Evolutionary conservation across 1,284 basidiomycete genomes (phyloP).

Genomic region (Ceratobasidium sp.): DNA sequence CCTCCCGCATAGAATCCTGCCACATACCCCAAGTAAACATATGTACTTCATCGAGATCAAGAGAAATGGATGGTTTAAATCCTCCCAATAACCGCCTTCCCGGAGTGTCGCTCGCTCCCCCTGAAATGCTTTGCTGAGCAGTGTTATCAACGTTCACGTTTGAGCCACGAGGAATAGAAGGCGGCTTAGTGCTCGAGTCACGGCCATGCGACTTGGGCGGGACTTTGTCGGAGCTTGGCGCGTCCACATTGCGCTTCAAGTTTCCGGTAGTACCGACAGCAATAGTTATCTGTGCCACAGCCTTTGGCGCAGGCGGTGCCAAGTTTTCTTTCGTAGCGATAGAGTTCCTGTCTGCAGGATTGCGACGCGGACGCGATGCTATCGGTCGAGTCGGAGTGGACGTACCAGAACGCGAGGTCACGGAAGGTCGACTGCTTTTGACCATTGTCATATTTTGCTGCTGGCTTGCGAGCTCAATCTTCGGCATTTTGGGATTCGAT

Average conservation of each 20-base stretch:
- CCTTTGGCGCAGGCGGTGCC: neutral
- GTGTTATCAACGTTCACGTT: neutral
- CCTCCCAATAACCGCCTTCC: constrained; percentile 24
- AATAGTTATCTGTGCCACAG: neutral
- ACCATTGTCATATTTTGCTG: neutral
- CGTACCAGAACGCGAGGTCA: neutral
- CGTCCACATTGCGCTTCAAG: neutral
- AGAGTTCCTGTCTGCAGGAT: neutral
- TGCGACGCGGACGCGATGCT: constrained; percentile 3
- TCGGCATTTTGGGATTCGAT: neutral
- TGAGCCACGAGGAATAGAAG: constrained; percentile 6
- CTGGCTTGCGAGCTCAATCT: constrained; percentile 29
- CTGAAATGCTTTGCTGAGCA: neutral
- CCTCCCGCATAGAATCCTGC: constrained; percentile 27
- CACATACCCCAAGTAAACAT: constrained; percentile 42
- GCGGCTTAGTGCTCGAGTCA: neutral
- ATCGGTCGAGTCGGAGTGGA: neutral
- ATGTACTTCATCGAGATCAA: neutral
- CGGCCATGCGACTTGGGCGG: neutral
- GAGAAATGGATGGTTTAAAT: constrained; percentile 22
- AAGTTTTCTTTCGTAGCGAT: neutral
- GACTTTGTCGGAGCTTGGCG: neutral
- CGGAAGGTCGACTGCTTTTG: constrained; percentile 1
- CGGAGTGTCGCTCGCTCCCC: neutral
- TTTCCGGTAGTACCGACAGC: neutral